Conservation (phyloP, 768 basidiomycete genomes). For the Harrya chromipes region DNA sequence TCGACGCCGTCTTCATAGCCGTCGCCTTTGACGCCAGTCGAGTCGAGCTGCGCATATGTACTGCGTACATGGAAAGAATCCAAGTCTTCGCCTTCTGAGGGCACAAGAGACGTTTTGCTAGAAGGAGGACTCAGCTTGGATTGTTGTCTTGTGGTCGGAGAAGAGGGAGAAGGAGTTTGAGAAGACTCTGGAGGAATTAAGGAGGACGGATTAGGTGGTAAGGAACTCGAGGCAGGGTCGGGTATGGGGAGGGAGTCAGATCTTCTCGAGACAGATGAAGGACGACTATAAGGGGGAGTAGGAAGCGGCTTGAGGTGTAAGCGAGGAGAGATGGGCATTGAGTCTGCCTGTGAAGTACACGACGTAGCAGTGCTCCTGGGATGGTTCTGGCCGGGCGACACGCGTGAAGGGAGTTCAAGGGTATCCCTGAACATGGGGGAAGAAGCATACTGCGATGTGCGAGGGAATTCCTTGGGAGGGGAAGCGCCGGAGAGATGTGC, state of each 20-base stretch:
- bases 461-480: constrained; percentile 15
- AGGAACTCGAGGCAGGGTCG: constrained; percentile 18
- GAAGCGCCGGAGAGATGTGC: constrained; percentile 26
- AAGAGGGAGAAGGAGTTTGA: constrained; percentile 36
- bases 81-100: constrained; percentile 75
- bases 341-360: constrained; percentile 22
- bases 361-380: constrained; percentile 28
- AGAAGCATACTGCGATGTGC: constrained; percentile 19
- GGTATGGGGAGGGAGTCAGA: constrained; percentile 24
- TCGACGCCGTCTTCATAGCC: constrained; percentile 94
- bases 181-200: constrained; percentile 30
- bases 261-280: constrained; percentile 21
- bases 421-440: constrained; percentile 12
- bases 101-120: constrained; percentile 61
- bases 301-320: constrained; percentile 19
- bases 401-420: constrained; percentile 26
- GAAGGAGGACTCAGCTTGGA: constrained; percentile 36
- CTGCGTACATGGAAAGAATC: constrained; percentile 82
- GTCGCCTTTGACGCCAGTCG: constrained; percentile 89
- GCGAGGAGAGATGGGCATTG: constrained; percentile 17
- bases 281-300: constrained; percentile 29
- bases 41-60: constrained; percentile 88
- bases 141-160: constrained; percentile 22
- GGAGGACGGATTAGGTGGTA: constrained; percentile 20
- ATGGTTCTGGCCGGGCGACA: constrained; percentile 15